Evolutionary conservation across 169 alveolate genomes (phyloP), one percentile per base, ranked within the genome.

Genomic region (Amoebophrya sp.): DNA sequence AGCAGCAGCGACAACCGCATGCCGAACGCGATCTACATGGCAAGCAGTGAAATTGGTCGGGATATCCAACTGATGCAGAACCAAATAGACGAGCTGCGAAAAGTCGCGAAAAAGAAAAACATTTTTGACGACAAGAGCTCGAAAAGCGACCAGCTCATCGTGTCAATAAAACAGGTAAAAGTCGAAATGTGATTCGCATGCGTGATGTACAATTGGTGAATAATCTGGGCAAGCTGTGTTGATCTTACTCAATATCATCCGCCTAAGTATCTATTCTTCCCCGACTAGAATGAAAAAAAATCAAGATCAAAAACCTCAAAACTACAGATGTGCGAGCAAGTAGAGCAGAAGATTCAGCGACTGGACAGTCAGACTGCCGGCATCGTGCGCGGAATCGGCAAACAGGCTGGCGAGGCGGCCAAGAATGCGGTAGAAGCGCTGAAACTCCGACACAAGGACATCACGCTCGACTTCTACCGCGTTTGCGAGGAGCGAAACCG

Each of bases 101-200:
- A 66, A 66, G 83, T 66, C 35, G 83, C 83, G 35, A 7, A 25
- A 25, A 66, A 66, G 32, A 66, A 66, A 25, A 66, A 66, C 35
- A 66, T 66, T n/a, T 66, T 66, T 25, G 83, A 66, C 83, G 83
- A 66, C 83, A 66, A 66, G 35, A 66, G 83, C 35, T 66, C 83
- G 10, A 18, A n/a, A 25, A 66, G 83, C 35, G 83, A 66, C 35
- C 83, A 66, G 18, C 83, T 66, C 39, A 66, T 66, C 1, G 83
- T 66, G 83, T 25, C 1, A 25, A 66, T 66, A 66, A 66, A 66
- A 66, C 83, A 66, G 83, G 83, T 66, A 66, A n/a, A n/a, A n/a
- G n/a, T n/a, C n/a, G n/a, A n/a, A n/a, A n/a, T n/a, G n/a, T n/a
- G n/a, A n/a, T n/a, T n/a, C n/a, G n/a, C n/a, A n/a, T n/a, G n/a